Conservation (phyloP, 2,329 filamentous ascomycete species). For the Fusarium ramigenum region DNA sequence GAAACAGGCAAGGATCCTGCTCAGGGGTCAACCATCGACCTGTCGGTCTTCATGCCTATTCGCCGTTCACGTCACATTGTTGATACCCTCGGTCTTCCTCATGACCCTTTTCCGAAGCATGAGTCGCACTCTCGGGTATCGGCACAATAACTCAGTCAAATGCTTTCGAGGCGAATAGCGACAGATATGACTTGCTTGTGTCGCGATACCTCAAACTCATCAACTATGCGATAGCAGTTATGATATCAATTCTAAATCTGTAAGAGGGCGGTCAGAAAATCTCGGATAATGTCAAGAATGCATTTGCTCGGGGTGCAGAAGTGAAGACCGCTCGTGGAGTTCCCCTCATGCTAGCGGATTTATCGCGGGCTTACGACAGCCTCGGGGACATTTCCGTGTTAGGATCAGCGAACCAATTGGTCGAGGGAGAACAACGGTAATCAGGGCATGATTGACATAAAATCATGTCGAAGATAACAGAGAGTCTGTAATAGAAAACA, state of each 20-base stretch:
- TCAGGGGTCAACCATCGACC: too few relatives aligned
- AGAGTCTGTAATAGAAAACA: neutral
- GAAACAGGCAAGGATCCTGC: neutral
- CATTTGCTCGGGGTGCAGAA: neutral
- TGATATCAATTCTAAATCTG: accelerated
- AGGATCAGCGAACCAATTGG: neutral
- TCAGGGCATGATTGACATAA: neutral
- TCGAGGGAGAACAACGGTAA: too few relatives aligned
- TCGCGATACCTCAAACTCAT: too few relatives aligned
- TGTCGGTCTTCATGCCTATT: neutral
- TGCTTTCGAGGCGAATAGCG: neutral
- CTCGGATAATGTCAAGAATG: neutral
- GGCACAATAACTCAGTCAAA: too few relatives aligned
- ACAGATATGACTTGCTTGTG: too few relatives aligned
- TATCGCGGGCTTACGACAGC: neutral
- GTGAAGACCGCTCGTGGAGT: neutral
- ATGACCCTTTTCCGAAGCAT: neutral
- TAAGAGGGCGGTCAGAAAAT: too few relatives aligned
- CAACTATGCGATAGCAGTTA: too few relatives aligned
- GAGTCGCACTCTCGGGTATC: neutral
- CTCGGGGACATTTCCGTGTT: neutral
- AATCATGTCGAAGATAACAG: neutral
- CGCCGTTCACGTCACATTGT: neutral
- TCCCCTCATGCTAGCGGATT: neutral
- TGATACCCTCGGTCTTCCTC: neutral